A percentile compares a stretch with the other conserved stretches of the same genome.
phyloP scores from a whole-genome alignment of 1,284 basidiomycete genomes.

The Clitocybe nebularis region DNA sequence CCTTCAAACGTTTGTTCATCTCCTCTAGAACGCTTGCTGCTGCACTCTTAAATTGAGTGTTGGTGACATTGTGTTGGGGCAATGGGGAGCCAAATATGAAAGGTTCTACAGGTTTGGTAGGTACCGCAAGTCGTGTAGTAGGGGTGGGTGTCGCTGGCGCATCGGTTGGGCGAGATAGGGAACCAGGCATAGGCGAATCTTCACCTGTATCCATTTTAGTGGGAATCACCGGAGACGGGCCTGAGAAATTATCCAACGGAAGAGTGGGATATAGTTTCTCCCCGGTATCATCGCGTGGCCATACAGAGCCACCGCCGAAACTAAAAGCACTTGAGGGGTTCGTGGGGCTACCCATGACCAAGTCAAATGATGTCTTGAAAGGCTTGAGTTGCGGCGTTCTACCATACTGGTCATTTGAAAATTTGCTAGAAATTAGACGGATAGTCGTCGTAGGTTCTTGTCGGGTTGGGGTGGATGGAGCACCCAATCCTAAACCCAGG shows the following conservation, averaged over 20 bases:
- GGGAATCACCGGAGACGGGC: constrained; percentile 11
- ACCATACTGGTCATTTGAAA: constrained; percentile 13
- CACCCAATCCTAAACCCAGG: constrained; percentile 36
- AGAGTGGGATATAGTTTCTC: constrained; percentile 49
- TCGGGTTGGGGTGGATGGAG: constrained; percentile 30
- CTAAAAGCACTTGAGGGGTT: constrained; percentile 17
- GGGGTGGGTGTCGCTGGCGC: constrained; percentile 13
- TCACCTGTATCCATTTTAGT: constrained; percentile 12
- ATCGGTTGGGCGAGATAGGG: constrained; percentile 9
- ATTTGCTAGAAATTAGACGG: constrained; percentile 48
- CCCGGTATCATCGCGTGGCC: constrained; percentile 33
- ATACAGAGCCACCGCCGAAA: constrained; percentile 28
- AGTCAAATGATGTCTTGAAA: constrained; percentile 61
- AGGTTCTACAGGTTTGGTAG: constrained; percentile 29
- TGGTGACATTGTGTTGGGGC: constrained; percentile 54
- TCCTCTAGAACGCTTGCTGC: constrained; percentile 68
- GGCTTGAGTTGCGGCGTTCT: constrained; percentile 60
- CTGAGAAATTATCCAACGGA: constrained; percentile 37
- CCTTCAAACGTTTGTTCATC: constrained; percentile 67
- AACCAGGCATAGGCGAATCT: constrained; percentile 19
- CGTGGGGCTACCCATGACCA: constrained; percentile 54
- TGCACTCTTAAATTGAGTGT: constrained; percentile 56
- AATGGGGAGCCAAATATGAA: constrained; percentile 75
- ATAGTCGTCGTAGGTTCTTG: constrained; percentile 49
- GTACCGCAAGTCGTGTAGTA: constrained; percentile 9